These are phyloP conservation scores for Clitocybe nebularis DNA, from an alignment of 1,284 basidiomycete species.

Conservation along the genomic window DNA sequence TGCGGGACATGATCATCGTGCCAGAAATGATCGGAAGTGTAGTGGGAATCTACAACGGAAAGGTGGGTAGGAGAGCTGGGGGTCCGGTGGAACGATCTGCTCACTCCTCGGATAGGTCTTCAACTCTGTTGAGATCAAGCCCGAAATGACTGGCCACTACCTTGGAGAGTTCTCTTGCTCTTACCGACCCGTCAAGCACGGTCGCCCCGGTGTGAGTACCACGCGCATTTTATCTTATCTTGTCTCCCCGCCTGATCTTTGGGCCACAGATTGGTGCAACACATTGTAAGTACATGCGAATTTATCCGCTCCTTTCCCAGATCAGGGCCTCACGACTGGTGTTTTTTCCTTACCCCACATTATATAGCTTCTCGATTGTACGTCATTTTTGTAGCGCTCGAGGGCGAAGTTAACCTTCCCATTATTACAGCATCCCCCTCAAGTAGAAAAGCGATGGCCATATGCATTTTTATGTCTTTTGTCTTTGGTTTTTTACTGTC, in stretches of 20 bases:
- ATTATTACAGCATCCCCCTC: slow-evolving; percentile 60
- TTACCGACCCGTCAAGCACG: slow-evolving; percentile 99
- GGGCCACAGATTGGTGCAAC: slow-evolving; percentile 82
- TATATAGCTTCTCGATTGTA: slow-evolving; percentile 66
- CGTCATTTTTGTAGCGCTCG: slow-evolving; percentile 24
- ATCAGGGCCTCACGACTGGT: slow-evolving; percentile 6
- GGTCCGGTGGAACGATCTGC: background rate
- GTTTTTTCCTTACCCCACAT: slow-evolving; percentile 7
- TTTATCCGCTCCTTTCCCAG: slow-evolving; percentile 8
- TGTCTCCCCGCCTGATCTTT: slow-evolving; percentile 3
- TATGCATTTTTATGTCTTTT: slow-evolving; percentile 20
- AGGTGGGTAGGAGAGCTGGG: slow-evolving; percentile 47
- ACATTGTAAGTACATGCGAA: slow-evolving; percentile 49
- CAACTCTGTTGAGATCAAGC: slow-evolving; percentile 98
- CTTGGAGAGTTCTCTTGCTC: slow-evolving; percentile 94
- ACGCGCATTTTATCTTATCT: slow-evolving; percentile 20
- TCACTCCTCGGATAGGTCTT: slow-evolving; percentile 62
- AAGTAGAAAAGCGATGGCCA: slow-evolving; percentile 47
- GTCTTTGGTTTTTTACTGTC: slow-evolving; percentile 11
- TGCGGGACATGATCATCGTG: slow-evolving; percentile 99
- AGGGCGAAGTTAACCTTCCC: slow-evolving; percentile 8
- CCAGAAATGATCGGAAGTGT: slow-evolving; percentile 99
- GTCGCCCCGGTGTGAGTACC: slow-evolving; percentile 83
- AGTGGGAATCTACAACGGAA: slow-evolving; percentile 97
- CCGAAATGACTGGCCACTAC: slow-evolving; percentile 99